Evolutionary conservation across 345 rosid species (phyloP).

Genomic region (Hibiscus syriacus): DNA sequence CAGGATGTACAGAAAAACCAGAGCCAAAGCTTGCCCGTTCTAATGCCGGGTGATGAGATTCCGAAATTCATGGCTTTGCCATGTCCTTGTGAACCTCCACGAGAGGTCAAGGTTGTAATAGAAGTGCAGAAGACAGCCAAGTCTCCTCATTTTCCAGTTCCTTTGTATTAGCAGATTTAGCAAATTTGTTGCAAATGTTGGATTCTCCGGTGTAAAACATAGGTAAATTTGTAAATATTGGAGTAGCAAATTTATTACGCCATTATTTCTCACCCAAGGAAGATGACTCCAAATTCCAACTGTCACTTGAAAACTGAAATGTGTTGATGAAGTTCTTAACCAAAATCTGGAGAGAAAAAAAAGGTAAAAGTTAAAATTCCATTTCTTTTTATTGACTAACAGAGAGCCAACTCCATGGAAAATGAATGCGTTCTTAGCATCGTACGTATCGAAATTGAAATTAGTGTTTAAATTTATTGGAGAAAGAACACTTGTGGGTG

Average conservation of each 20-base stretch:
- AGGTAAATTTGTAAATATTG: neutral
- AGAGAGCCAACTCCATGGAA: no score
- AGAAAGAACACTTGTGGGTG: no score
- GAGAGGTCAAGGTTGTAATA: slow-evolving; percentile 30
- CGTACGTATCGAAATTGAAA: neutral
- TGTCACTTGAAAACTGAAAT: neutral
- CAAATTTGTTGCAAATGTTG: slow-evolving; percentile 15
- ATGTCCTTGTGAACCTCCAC: slow-evolving; percentile 68
- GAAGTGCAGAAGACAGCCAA: slow-evolving; percentile 24
- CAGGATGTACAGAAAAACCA: slow-evolving; percentile 47
- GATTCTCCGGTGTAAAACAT: neutral
- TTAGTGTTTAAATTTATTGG: no score
- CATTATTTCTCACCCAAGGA: neutral
- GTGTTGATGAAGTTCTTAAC: neutral
- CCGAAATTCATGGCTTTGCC: slow-evolving; percentile 91
- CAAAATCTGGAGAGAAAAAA: neutral
- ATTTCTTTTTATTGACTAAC: no score
- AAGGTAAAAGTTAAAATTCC: no score
- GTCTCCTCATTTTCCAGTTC: slow-evolving; percentile 54
- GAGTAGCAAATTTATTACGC: neutral
- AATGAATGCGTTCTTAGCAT: no score
- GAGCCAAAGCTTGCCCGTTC: slow-evolving; percentile 61
- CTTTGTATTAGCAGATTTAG: slow-evolving; percentile 42
- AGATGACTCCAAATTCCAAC: neutral
- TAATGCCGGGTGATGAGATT: slow-evolving; percentile 83